Base-by-base conservation (phyloP, 352 stramenopile genomes). In the Lagenidium giganteum region DNA sequence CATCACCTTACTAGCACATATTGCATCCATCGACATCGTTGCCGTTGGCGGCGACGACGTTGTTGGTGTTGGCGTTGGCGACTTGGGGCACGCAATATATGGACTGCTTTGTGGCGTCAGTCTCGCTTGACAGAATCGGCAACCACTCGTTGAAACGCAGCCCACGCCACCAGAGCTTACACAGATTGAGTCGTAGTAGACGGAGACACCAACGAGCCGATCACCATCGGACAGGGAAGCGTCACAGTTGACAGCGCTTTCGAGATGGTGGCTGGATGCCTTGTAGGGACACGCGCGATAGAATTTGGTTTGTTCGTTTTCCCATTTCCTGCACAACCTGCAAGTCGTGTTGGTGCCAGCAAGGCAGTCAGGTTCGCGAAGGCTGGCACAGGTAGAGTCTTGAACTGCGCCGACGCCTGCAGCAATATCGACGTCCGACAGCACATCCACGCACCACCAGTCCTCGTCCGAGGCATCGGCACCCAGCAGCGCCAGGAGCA, bases 81-180 rank as follows among this genome's bases (percentile, higher is more conserved):
- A 3, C 8, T 8, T 24, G 4, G 50, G 32, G 33, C 67, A 74
- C 12, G 47, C 66, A 2, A 61, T 6, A 22, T 59, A 72, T 3
- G 52, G 16, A 2, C 30, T 30, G 29, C 58, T 72, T 25, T 69
- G 48, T 14, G 33, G 16, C 2, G 61, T 67, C 9, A 39, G 5
- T 34, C 42, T 50, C n/a, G 31, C 47, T 43, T 67, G 63, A 28
- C 70, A 82, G 23, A 67, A 72, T 36, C 70, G 63, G 22, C 70
- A 70, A 14, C 52, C 38, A 38, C 49, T 57, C 21, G 35, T 57
- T 16, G 47, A 14, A 8, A 47, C 57, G 44, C 53, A 66, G 16
- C 64, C 63, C 11, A 78, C 51, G 1, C 60, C 27, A 60, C 59
- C 41, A 16, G 49, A 51, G 17, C 52, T 51, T 9, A 39, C 25